Conservation (phyloP, 495 filamentous ascomycete species). For the Chaetomium fimeti region DNA sequence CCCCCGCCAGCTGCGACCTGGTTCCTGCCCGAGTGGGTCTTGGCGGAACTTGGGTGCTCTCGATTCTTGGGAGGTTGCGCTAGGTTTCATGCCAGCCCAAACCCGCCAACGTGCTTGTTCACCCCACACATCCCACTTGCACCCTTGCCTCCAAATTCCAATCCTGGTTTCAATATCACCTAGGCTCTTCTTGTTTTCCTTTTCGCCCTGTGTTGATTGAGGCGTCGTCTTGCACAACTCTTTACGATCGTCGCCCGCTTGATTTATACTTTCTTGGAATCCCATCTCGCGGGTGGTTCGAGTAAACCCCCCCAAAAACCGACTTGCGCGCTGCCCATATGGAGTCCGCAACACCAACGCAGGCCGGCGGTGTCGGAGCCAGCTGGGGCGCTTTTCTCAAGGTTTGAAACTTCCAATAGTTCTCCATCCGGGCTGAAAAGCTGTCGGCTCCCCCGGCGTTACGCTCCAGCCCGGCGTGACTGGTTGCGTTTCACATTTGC, state of each 20-base stretch:
- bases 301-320: too few species aligned
- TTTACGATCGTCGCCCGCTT: not conserved
- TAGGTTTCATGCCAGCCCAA: not conserved
- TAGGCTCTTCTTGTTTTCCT: not conserved
- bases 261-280: not conserved
- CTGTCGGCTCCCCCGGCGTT: not conserved
- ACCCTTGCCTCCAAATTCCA: not conserved
- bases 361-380: conserved; percentile 37
- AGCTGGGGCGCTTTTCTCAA: conserved; percentile 56
- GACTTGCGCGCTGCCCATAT: conserved; percentile 9
- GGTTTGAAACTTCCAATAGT: conserved; percentile 31
- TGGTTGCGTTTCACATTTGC: not conserved
- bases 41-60: too few species aligned
- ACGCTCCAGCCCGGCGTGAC: not conserved
- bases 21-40: too few species aligned
- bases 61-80: too few species aligned
- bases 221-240: not conserved
- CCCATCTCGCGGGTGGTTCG: not conserved
- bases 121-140: not conserved
- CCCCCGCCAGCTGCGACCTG: too few species aligned
- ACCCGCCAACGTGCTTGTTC: not conserved
- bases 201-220: not conserved
- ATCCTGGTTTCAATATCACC: not conserved
- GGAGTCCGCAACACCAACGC: conserved; percentile 26
- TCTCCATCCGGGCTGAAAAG: not conserved